A percentile compares a stretch with the other conserved stretches of the same genome.
Evolutionary conservation across 176 grass and related monocot species (phyloP).

Genomic region (Triticum dicoccoides): DNA sequence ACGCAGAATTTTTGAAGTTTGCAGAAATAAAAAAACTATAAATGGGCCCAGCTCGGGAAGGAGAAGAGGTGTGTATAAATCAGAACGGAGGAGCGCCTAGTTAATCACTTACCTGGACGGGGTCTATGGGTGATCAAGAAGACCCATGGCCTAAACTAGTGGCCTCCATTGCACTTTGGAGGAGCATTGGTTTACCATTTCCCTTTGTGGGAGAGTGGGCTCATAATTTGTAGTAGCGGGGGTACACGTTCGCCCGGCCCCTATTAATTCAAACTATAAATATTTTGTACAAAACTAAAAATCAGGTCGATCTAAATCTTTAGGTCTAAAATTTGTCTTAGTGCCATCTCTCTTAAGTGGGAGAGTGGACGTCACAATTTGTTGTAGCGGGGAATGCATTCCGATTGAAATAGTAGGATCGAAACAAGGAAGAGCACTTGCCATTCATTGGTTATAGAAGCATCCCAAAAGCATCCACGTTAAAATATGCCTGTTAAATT

Average conservation of each 20-base stretch:
- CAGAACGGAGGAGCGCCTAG: background rate
- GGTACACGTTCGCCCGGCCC: slow-evolving; percentile 32
- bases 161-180: background rate
- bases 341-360: too few relatives aligned
- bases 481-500: too few relatives aligned
- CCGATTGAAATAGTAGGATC: too few relatives aligned
- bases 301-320: background rate
- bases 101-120: slow-evolving; percentile 23
- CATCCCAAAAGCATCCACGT: too few relatives aligned
- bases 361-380: too few relatives aligned
- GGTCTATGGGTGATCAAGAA: slow-evolving; percentile 15
- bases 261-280: background rate
- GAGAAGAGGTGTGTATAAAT: background rate
- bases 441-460: too few relatives aligned
- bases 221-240: slow-evolving; percentile 40
- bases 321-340: background rate
- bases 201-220: background rate
- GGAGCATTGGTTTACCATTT: slow-evolving; percentile 19
- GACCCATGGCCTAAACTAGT: background rate
- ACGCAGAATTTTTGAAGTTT: too few relatives aligned
- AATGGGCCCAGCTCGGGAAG: too few relatives aligned
- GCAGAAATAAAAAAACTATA: too few relatives aligned
- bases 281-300: too few relatives aligned
- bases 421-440: too few relatives aligned
- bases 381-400: too few relatives aligned